Percentiles rank a stretch among this genome's conserved stretches.
These are phyloP conservation scores for Toxicodendron radicans DNA, from an alignment of 345 rosid genomes.

Conservation along the genomic window DNA sequence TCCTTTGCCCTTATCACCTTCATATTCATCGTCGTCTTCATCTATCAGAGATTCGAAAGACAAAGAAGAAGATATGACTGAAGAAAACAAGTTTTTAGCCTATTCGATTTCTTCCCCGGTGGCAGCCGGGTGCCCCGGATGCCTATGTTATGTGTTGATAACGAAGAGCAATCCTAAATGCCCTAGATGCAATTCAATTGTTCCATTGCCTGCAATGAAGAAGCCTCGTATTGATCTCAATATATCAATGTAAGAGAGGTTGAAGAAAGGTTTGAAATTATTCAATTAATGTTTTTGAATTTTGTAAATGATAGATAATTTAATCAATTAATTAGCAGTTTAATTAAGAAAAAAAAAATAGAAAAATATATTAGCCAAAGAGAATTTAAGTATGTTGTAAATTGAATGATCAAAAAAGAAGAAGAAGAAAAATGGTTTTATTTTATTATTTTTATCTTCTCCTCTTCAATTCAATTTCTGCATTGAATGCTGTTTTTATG, in stretches of 20 bases:
- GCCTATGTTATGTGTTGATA: constrained; percentile 79
- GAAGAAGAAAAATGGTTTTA: not conserved
- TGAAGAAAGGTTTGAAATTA: not conserved
- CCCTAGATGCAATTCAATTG: constrained; percentile 67
- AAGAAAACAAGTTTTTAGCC: constrained; percentile 7
- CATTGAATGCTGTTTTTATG: not conserved
- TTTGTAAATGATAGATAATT: constrained; percentile 17
- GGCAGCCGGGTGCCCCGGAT: constrained; percentile 79
- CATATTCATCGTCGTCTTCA: constrained; percentile 44
- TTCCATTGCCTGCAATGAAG: constrained; percentile 52
- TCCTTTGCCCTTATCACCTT: constrained; percentile 35
- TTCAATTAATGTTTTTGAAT: constrained; percentile 7
- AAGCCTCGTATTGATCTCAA: constrained; percentile 79
- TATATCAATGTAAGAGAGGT: constrained; percentile 50
- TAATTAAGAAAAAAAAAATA: not conserved
- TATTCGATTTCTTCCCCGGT: constrained; percentile 32
- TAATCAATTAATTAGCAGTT: not conserved
- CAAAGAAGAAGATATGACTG: constrained; percentile 5
- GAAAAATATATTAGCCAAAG: constrained; percentile 4
- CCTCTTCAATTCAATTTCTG: not conserved
- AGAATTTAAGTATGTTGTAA: constrained; percentile 3
- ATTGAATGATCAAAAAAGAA: not conserved
- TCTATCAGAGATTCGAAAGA: constrained; percentile 32
- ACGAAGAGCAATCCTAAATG: constrained; percentile 67
- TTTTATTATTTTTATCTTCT: not conserved